phyloP scores from a whole-genome alignment of 176 grass and related monocot species.

The Triticum turgidum region DNA sequence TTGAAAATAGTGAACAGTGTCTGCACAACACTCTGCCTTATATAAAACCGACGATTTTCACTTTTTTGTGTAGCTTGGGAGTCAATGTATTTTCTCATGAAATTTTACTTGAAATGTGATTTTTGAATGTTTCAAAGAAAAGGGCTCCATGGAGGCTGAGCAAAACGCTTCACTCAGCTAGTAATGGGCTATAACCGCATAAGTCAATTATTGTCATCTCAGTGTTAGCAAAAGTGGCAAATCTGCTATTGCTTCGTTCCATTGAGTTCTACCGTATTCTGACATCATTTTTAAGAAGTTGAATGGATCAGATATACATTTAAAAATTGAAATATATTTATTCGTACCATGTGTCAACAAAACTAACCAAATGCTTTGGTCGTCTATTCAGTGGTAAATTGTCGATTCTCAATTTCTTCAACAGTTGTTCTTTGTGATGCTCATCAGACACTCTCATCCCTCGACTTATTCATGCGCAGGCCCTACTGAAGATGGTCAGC shows the following conservation, averaged over 20 bases:
- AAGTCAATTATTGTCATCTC: background rate
- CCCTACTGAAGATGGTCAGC: conserved; percentile 72
- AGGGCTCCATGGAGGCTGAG: too few relatives aligned
- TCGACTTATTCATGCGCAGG: conserved; percentile 42
- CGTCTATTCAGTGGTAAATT: background rate
- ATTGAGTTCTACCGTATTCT: background rate
- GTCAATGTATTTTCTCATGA: too few relatives aligned
- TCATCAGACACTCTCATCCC: background rate
- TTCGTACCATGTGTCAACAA: conserved; percentile 6
- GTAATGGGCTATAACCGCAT: background rate
- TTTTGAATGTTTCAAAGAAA: too few relatives aligned
- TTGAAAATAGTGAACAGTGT: too few relatives aligned
- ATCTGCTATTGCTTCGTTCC: background rate
- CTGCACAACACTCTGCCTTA: too few relatives aligned
- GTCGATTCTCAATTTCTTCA: background rate
- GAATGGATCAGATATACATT: background rate
- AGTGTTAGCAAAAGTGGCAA: background rate
- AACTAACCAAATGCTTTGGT: background rate
- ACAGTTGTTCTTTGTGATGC: background rate
- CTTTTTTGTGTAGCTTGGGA: too few relatives aligned
- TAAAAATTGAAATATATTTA: background rate
- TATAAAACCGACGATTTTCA: too few relatives aligned
- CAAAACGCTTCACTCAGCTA: background rate
- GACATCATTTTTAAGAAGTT: background rate
- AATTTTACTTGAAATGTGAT: too few relatives aligned